Evolutionary conservation across 371 early-diverging fungal species (phyloP).

Genomic region (Apophysomyces trapeziformis): DNA sequence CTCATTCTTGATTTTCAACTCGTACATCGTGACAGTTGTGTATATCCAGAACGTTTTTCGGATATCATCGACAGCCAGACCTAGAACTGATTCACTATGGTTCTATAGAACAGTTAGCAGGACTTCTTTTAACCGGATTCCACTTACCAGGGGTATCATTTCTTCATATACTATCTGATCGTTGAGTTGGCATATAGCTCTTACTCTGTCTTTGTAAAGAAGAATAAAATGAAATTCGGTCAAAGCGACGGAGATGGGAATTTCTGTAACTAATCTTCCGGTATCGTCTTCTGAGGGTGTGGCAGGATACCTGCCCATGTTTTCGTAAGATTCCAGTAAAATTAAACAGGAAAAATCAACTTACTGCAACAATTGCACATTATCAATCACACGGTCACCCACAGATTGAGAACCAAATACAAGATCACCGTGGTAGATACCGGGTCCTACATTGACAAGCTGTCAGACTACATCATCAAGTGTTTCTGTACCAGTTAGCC

Average conservation of each 20-base stretch:
- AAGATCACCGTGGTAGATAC: conserved; percentile 84
- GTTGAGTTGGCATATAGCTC: conserved; percentile 81
- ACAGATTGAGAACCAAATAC: conserved; percentile 74
- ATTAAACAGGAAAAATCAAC: conserved; percentile 14
- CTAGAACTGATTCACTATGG: conserved; percentile 60
- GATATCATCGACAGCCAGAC: conserved; percentile 73
- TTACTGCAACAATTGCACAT: conserved; percentile 78
- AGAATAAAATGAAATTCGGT: conserved; percentile 90
- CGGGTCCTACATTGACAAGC: conserved; percentile 55
- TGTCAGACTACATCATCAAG: background rate
- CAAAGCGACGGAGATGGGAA: conserved; percentile 76
- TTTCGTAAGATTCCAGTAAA: background rate
- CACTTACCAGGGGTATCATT: conserved; percentile 65
- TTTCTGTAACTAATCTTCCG: conserved; percentile 47
- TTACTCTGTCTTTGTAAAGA: conserved; percentile 73
- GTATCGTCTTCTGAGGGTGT: conserved; percentile 51
- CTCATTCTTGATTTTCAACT: conserved; percentile 86
- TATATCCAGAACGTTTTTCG: conserved; percentile 91
- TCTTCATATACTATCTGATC: conserved; percentile 85
- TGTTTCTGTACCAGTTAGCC: conserved; percentile 68
- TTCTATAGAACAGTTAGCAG: conserved; percentile 31
- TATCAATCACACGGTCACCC: conserved; percentile 82
- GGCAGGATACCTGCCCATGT: conserved; percentile 55
- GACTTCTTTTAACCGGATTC: background rate
- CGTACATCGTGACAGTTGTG: conserved; percentile 78